Evolutionary conservation across 1,284 basidiomycete species (phyloP), one percentile per base, ranked within the genome.

Genomic region (Rhodotorula sp.): DNA sequence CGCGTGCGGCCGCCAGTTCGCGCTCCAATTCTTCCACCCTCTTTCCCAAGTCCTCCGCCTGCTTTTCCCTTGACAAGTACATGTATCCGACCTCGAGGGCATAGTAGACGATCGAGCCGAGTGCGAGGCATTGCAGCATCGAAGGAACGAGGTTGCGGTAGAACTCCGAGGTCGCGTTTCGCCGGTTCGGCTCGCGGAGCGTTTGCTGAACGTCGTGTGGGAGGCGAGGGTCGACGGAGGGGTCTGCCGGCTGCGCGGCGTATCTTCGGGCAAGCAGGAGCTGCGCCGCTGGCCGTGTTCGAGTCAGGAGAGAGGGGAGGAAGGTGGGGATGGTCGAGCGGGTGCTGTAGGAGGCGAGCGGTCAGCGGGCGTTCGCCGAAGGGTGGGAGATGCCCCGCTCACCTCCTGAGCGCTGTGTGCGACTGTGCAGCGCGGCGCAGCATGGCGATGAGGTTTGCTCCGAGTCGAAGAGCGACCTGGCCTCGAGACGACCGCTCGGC

Each of bases 91-190:
- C 53, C 56, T 73, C 71, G 51, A 75, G 62, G 9, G 70, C 73
- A 57, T 73, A 71, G 54, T 73, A 75, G 30, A 70, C 71, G 61
- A 75, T 75, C 4, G 46, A 54, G 20, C 73, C 71, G 28, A 75
- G 56, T 8, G 73, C 71, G 20, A 75, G 67, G 56, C 68, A 70
- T 62, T 71, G 65, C 30, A 75, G 54, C 69, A 75, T 73, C 10
- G 73, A 61, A 2, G 73, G 73, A 18, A 74, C 60, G 55, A 74
- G 67, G 2, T 60, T 53, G 52, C 72, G 67, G 63, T 74, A 71
- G 67, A 74, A 74, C 30, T 69, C 51, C 6, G 55, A 44, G 2
- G 67, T 71, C 13, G 66, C 67, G 37, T 58, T 59, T 18, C 53
- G 57, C 6, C 15, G 40, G 22, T 16, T 20, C 16, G 40, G 51